phyloP scores from a whole-genome alignment of 306 rosid species.

The Carpinus viminea region DNA sequence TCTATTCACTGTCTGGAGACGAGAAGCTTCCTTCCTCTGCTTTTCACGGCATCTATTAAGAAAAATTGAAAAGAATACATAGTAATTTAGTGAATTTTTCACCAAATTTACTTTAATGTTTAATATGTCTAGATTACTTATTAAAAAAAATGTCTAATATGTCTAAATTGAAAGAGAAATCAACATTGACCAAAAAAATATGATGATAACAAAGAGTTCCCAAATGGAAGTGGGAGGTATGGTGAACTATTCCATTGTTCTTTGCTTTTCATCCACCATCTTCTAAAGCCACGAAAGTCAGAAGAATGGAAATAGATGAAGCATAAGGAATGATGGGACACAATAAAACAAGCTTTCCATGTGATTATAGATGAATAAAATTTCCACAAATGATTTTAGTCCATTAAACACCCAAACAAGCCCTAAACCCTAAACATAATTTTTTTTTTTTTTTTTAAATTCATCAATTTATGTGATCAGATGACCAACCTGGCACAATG shows the following conservation, averaged over 20 bases:
- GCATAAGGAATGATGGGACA: not conserved
- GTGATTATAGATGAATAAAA: not conserved
- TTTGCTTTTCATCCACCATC: not conserved
- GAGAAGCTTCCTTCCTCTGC: conserved; percentile 95
- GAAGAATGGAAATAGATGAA: not conserved
- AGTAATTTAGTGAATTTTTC: not conserved
- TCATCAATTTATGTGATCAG: not conserved
- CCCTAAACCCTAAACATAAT: not conserved
- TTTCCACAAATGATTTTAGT: not conserved
- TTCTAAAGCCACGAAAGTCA: not conserved
- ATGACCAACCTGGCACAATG: not conserved
- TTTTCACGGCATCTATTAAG: conserved; percentile 83
- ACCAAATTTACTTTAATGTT: not conserved
- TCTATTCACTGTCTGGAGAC: conserved; percentile 84
- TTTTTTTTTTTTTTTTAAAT: not conserved
- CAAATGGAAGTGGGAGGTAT: not conserved
- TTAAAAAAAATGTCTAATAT: no score
- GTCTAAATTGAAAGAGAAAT: not conserved
- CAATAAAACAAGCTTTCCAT: no score
- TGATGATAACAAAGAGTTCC: not conserved
- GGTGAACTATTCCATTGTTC: not conserved
- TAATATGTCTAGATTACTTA: not conserved
- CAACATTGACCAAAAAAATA: not conserved
- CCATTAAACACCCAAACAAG: not conserved
- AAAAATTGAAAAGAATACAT: not conserved